A percentile compares a stretch with the other conserved stretches of the same genome.
Evolutionary conservation across 805 yeast genomes (phyloP).

Genomic region (Schizosaccharomyces osmophilus): DNA sequence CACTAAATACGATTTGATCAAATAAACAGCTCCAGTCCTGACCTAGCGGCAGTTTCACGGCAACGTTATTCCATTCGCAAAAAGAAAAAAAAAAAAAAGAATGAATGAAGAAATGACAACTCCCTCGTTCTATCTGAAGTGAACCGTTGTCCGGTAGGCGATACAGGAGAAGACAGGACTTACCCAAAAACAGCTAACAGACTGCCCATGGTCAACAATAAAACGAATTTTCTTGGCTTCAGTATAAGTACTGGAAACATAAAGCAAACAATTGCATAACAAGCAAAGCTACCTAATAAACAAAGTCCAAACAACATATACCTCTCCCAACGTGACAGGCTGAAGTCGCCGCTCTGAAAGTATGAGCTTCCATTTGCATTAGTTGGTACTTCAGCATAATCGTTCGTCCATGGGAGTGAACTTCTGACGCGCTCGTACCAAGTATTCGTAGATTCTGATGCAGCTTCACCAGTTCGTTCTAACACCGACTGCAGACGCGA

Average conservation of each 20-base stretch:
- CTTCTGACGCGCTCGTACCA: background rate
- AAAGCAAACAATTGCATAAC: slow-evolving; percentile 60
- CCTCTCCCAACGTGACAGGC: slow-evolving; percentile 32
- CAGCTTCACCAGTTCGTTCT: background rate
- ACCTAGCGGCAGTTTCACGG: background rate
- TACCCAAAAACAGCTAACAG: background rate
- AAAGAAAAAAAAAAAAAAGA: background rate
- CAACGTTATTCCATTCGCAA: background rate
- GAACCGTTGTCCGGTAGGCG: too few species aligned
- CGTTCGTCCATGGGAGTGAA: background rate
- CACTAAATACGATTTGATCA: slow-evolving; percentile 15
- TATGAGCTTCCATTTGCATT: background rate
- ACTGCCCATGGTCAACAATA: slow-evolving; percentile 57
- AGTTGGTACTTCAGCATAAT: background rate
- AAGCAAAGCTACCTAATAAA: slow-evolving; percentile 48
- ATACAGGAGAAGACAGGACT: background rate
- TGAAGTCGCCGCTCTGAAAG: background rate
- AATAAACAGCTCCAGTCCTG: background rate
- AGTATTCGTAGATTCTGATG: background rate
- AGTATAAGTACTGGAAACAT: slow-evolving; percentile 73
- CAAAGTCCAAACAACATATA: slow-evolving; percentile 55
- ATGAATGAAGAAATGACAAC: background rate
- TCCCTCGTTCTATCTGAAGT: too few species aligned
- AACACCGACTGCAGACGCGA: background rate
- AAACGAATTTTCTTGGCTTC: slow-evolving; percentile 43